These are phyloP conservation scores for Verticillium zaregamsianum DNA, from an alignment of 2,329 filamentous ascomycete species.

Conservation along the genomic window DNA sequence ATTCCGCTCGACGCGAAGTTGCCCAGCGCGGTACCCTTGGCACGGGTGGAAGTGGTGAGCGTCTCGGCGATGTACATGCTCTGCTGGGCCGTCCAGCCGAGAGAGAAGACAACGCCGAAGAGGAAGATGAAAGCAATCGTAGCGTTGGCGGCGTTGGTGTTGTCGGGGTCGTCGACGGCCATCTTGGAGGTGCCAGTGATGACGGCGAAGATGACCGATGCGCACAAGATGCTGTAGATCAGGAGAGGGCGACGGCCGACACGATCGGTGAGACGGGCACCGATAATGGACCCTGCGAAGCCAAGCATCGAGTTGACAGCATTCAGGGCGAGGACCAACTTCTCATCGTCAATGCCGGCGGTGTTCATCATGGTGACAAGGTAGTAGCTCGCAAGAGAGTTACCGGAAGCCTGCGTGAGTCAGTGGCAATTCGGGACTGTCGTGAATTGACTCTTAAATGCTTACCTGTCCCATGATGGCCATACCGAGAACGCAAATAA, in stretches of 20 bases:
- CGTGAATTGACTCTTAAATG: not conserved
- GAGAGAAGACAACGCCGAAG: constrained; percentile 47
- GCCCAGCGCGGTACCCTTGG: constrained; percentile 39
- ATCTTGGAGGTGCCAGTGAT: constrained; percentile 45
- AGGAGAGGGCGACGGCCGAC: constrained; percentile 53
- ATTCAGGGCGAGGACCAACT: constrained; percentile 46
- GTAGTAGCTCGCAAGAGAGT: constrained; percentile 43
- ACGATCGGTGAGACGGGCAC: constrained; percentile 51
- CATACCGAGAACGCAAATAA: constrained; percentile 47
- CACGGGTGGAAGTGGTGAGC: constrained; percentile 38
- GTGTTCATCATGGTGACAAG: constrained; percentile 48
- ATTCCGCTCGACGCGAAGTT: constrained; percentile 35
- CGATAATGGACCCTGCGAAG: constrained; percentile 45
- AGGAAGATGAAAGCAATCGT: constrained; percentile 49
- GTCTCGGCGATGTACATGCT: constrained; percentile 46
- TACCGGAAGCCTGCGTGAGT: constrained; percentile 24
- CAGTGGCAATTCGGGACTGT: not conserved
- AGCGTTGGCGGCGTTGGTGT: constrained; percentile 34
- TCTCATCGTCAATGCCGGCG: constrained; percentile 44
- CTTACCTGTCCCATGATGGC: constrained; percentile 50
- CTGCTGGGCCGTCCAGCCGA: constrained; percentile 48
- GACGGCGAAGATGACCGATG: constrained; percentile 41
- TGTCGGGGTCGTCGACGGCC: constrained; percentile 30
- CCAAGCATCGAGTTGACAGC: constrained; percentile 50
- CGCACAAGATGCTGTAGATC: constrained; percentile 41